Conservation (phyloP, 2,329 filamentous ascomycete species). For the Aspergillus terreus region DNA sequence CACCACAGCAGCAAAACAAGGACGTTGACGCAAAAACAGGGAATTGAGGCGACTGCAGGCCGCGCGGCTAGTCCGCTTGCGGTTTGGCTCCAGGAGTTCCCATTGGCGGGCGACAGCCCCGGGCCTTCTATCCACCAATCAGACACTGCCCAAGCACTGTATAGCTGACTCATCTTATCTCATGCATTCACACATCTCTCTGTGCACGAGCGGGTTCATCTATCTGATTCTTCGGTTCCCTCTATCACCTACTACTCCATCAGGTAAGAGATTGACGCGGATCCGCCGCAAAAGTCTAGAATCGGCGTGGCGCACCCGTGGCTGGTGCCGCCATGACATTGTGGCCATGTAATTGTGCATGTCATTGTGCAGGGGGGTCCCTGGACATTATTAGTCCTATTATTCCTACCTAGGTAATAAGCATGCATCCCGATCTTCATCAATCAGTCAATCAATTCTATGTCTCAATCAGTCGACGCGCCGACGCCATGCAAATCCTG, state of each 20-base stretch:
- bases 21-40: neutral
- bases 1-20: too few species aligned
- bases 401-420: too few species aligned
- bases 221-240: too few species aligned
- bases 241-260: too few species aligned
- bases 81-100: neutral
- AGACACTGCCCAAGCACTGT: neutral
- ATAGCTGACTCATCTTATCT: neutral
- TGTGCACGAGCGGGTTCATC: neutral
- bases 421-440: too few species aligned
- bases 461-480: neutral
- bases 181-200: neutral
- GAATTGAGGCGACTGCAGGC: neutral
- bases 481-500: neutral
- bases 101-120: neutral
- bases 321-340: too few species aligned
- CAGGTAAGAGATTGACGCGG: too few species aligned
- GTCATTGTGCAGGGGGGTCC: too few species aligned
- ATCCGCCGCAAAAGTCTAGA: too few species aligned
- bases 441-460: neutral
- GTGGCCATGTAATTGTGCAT: too few species aligned
- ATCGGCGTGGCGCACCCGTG: too few species aligned
- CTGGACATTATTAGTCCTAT: too few species aligned
- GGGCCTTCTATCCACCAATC: neutral
- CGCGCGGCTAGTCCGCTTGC: neutral